Percentiles rank a stretch among this genome's conserved stretches.
phyloP scores from a whole-genome alignment of 768 basidiomycete genomes.

The Calocera viscosa region DNA sequence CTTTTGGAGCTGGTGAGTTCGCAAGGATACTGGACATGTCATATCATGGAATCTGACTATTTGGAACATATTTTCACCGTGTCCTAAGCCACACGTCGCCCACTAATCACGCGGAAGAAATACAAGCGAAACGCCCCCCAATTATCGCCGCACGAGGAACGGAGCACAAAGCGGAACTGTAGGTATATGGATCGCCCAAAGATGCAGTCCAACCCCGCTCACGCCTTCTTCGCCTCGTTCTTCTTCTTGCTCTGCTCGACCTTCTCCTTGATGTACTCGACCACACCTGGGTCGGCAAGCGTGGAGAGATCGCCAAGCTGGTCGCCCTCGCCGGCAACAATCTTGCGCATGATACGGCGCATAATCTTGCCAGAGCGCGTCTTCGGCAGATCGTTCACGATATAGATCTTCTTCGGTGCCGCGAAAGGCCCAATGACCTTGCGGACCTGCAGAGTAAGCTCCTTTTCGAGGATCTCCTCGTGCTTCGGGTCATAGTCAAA shows the following conservation, averaged over 20 bases:
- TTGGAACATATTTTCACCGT: not conserved
- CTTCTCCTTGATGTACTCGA: conserved; percentile 73
- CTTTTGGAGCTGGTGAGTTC: not conserved
- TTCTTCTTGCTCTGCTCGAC: conserved; percentile 28
- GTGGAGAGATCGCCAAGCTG: conserved; percentile 92
- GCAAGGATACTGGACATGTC: not conserved
- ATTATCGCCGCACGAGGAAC: not conserved
- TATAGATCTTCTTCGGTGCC: conserved; percentile 81
- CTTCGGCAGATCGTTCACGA: conserved; percentile 81
- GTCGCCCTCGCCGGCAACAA: conserved; percentile 86
- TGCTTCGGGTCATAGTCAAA: conserved; percentile 62
- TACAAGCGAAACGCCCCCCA: not conserved
- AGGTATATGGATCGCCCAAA: not conserved
- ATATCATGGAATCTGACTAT: not conserved
- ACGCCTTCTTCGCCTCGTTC: not conserved
- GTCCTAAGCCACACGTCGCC: not conserved
- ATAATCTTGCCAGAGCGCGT: conserved; percentile 96
- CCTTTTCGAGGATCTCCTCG: conserved; percentile 63
- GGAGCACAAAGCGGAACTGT: not conserved
- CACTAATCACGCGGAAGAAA: not conserved
- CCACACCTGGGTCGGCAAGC: conserved; percentile 74
- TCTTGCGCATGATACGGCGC: conserved; percentile 93
- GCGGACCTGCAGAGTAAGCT: conserved; percentile 86
- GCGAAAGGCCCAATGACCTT: conserved; percentile 98
- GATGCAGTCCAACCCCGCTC: not conserved